These are phyloP conservation scores for Capronia americana DNA, from an alignment of 2,329 filamentous ascomycete genomes.

Conservation along the genomic window DNA sequence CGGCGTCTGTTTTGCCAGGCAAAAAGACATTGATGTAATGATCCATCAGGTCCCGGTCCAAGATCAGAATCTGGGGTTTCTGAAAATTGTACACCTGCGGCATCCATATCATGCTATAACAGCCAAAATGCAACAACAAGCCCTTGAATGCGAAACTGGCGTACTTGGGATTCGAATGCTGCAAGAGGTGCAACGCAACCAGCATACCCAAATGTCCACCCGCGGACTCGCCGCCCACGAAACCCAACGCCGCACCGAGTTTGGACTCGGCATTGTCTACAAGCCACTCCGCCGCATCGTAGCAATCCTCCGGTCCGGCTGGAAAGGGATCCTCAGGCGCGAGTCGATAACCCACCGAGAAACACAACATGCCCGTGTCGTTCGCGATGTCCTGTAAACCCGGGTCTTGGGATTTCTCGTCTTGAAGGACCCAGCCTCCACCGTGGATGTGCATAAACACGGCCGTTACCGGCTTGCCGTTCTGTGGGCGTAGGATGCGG, in stretches of 20 bases:
- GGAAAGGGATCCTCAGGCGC: conserved; percentile 67
- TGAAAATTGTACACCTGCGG: conserved; percentile 53
- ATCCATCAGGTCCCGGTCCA: conserved; percentile 55
- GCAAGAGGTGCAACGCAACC: conserved; percentile 56
- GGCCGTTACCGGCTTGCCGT: conserved; percentile 50
- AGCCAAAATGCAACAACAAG: conserved; percentile 61
- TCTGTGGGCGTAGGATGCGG: conserved; percentile 59
- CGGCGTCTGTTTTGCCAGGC: conserved; percentile 50
- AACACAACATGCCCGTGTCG: conserved; percentile 54
- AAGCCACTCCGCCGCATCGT: conserved; percentile 62
- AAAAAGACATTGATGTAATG: conserved; percentile 56
- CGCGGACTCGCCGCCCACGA: conserved; percentile 58
- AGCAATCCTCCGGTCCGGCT: conserved; percentile 61
- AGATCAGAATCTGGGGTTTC: conserved; percentile 47
- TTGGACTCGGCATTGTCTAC: conserved; percentile 53
- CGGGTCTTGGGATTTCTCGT: conserved; percentile 51
- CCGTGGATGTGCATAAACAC: conserved; percentile 65
- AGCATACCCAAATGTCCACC: conserved; percentile 59
- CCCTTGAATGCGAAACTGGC: conserved; percentile 54
- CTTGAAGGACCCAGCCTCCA: conserved; percentile 51
- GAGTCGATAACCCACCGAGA: conserved; percentile 65
- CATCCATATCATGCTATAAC: conserved; percentile 55
- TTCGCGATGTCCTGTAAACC: conserved; percentile 60
- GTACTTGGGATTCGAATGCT: conserved; percentile 41
- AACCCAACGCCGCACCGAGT: conserved; percentile 52